Base-by-base conservation (phyloP, 1,139 yeast genomes). In the Blastobotrys ciferrii region DNA sequence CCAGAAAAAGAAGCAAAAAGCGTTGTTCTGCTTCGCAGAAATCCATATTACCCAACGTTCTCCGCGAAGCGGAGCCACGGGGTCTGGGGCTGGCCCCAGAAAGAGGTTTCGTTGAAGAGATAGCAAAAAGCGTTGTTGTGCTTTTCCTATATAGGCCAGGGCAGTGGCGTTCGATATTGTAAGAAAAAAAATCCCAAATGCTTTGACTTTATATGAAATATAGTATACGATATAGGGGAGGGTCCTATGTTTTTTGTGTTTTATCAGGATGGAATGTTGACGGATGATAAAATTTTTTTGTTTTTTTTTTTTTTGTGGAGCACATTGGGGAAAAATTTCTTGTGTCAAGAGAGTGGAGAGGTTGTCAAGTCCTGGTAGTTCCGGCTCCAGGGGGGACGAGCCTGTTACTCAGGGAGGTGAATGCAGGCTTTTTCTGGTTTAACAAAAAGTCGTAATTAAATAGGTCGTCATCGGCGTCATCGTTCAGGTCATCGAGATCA, bases 401-500 rank as follows among this genome's bases (percentile, higher is more conserved):
- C 19, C 25, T 15, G 40, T 18, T 19, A 19, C 15, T 15, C 14
- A 36, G 12, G 40, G 13, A 36, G 9, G 23, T 15, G 40, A 15
- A 15, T 12, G 19, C 40, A 18, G 40, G 19, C 40, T n/a, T 36
- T 12, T 19, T 15, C 30, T 30, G 18, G 35, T 31, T 30, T 12
- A 18, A 30, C 32, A 42, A 19, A 36, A 47, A 41, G 45, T 47
- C 44, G 35, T 45, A 55, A 35, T 49, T 49, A 45, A 51, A 50
- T 46, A 53, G 56, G 39, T 57, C 63, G 44, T 64, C 67, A 36
- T 57, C 63, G 44, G 63, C 67, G 28, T 57, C 64, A 32, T 62
- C 66, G 40, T 62, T 65, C 18, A 62, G 65, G 41, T 58, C 55
- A 33, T 55, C 64, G 38, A 63, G 45, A 49, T 66, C 69, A 39